Percentiles rank a stretch among this genome's conserved stretches.
These are phyloP conservation scores for Chytriomyces sp. DNA, from an alignment of 192 early-diverging fungal genomes.

Conservation along the genomic window DNA sequence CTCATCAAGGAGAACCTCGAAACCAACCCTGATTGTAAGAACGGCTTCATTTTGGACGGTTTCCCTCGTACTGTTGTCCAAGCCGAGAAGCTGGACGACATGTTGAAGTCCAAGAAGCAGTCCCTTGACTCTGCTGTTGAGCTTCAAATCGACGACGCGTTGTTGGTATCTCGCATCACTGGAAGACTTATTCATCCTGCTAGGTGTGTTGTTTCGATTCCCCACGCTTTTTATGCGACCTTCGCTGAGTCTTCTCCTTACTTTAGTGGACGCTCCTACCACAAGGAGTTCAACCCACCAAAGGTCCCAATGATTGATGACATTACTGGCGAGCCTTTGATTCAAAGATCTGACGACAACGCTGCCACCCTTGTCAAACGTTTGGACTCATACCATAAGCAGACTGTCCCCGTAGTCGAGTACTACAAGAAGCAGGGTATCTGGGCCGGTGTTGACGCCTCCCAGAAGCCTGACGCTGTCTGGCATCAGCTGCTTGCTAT, in stretches of 20 bases:
- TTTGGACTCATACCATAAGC: conserved; percentile 71
- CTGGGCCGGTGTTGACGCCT: conserved; percentile 89
- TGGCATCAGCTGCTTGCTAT: conserved; percentile 90
- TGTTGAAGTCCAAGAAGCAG: conserved; percentile 79
- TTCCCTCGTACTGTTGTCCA: conserved; percentile 98
- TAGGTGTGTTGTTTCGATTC: conserved; percentile 44
- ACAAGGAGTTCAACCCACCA: conserved; percentile 95
- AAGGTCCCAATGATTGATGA: conserved; percentile 91
- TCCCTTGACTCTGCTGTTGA: conserved; percentile 92
- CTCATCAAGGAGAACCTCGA: conserved; percentile 97
- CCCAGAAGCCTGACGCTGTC: conserved; percentile 83
- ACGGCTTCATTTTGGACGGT: conserved; percentile 98
- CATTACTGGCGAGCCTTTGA: conserved; percentile 94
- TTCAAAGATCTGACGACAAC: conserved; percentile 98
- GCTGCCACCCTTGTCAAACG: conserved; percentile 90
- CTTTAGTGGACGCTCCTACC: conserved; percentile 87
- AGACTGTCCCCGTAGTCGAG: conserved; percentile 60
- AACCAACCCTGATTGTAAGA: conserved; percentile 91
- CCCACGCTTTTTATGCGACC: conserved; percentile 24
- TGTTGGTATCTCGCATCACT: conserved; percentile 94
- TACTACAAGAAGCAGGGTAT: conserved; percentile 97
- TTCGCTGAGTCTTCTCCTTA: neutral
- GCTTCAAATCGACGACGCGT: conserved; percentile 88
- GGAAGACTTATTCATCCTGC: conserved; percentile 94
- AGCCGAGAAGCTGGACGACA: conserved; percentile 97